These are phyloP conservation scores for Usnea hakonensis DNA, from an alignment of 495 filamentous ascomycete species.

Conservation along the genomic window DNA sequence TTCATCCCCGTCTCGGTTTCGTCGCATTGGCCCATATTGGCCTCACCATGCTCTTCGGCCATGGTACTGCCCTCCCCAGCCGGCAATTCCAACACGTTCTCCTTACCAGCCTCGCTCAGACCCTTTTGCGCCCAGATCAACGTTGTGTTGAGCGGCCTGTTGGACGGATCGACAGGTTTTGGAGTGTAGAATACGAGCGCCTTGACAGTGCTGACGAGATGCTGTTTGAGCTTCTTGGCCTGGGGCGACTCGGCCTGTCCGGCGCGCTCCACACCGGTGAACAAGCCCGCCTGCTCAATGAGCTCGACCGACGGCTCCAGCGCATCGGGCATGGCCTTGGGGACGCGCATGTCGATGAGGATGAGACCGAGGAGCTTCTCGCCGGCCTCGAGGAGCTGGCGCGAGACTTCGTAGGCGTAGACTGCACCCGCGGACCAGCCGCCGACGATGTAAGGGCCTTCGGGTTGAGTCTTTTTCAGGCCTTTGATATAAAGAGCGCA, in stretches of 20 bases:
- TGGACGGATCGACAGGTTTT: conserved; percentile 29
- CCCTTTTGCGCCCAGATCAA: conserved; percentile 17
- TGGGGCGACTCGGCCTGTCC: conserved; percentile 35
- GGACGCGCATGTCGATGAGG: conserved; percentile 47
- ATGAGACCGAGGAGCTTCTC: conserved; percentile 57
- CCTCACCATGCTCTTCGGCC: background rate
- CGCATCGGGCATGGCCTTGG: conserved; percentile 36
- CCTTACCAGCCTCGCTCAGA: background rate
- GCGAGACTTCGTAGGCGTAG: conserved; percentile 74
- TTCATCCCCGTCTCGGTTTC: conserved; percentile 6
- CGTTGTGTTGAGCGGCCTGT: background rate
- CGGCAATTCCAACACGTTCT: background rate
- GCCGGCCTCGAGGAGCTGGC: conserved; percentile 56
- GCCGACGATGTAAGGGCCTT: conserved; percentile 58
- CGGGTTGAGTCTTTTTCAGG: conserved; percentile 61
- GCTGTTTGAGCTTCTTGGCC: conserved; percentile 48
- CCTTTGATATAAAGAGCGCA: conserved; percentile 52
- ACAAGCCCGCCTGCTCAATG: conserved; percentile 49
- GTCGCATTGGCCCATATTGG: background rate
- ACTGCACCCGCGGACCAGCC: conserved; percentile 83
- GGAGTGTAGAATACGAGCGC: conserved; percentile 54
- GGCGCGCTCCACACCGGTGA: conserved; percentile 54
- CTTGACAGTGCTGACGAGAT: conserved; percentile 53
- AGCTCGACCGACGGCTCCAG: conserved; percentile 53
- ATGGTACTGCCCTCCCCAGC: background rate